phyloP scores from a whole-genome alignment of 306 rosid genomes.

The Quercus parvula region DNA sequence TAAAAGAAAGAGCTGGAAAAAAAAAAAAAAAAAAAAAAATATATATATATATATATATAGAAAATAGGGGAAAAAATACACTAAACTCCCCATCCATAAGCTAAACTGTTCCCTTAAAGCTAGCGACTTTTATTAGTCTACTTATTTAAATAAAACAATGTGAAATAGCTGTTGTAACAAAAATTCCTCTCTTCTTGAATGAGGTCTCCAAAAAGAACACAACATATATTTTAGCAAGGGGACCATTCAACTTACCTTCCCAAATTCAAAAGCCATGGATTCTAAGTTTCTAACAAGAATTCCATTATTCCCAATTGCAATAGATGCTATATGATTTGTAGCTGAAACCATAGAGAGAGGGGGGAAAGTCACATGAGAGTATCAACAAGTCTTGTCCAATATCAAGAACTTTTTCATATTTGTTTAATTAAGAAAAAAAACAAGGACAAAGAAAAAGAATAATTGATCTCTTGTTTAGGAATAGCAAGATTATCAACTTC shows the following conservation, averaged over 20 bases:
- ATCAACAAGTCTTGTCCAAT: not conserved
- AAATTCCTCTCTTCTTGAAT: too few species aligned
- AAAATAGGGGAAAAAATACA: too few species aligned
- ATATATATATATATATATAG: too few species aligned
- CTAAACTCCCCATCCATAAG: too few species aligned
- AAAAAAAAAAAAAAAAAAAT: too few species aligned
- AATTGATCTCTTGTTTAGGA: not conserved
- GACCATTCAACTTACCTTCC: conserved; percentile 99
- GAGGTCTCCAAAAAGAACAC: too few species aligned
- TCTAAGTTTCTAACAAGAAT: conserved; percentile 61
- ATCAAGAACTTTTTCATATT: not conserved
- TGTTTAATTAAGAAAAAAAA: not conserved
- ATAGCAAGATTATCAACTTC: not conserved
- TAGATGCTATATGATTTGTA: conserved; percentile 91
- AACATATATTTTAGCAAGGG: conserved; percentile 50
- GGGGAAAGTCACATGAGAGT: conserved; percentile 8
- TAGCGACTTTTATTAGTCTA: too few species aligned
- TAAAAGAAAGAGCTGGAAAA: too few species aligned
- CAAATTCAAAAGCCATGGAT: conserved; percentile 93
- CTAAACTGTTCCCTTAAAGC: too few species aligned
- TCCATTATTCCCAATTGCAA: conserved; percentile 97
- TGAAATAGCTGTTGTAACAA: too few species aligned
- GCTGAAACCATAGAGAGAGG: conserved; percentile 16
- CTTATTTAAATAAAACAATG: too few species aligned
- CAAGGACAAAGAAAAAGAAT: not conserved